phyloP scores from a whole-genome alignment of 2,329 filamentous ascomycete genomes.

The Colletotrichum phormii region DNA sequence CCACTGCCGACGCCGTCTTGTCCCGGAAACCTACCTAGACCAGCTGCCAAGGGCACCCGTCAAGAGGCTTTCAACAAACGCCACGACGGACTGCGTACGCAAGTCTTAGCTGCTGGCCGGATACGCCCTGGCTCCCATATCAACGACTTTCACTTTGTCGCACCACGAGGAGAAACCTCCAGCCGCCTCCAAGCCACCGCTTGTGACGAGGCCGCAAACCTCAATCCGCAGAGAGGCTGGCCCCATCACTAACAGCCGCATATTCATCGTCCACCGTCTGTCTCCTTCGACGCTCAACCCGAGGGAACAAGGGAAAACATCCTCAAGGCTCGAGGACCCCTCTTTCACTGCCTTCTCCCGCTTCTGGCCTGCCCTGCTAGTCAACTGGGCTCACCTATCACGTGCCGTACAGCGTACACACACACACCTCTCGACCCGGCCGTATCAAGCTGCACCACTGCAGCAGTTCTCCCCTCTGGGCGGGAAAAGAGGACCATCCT shows the following conservation, averaged over 20 bases:
- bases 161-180: conserved; percentile 2
- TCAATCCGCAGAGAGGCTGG: conserved; percentile 15
- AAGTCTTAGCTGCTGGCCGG: conserved; percentile 1
- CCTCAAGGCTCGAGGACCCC: background rate
- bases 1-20: conserved; percentile 16
- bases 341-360: conserved; percentile 12
- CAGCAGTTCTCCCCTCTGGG: background rate
- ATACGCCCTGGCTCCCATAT: background rate
- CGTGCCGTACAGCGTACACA: background rate
- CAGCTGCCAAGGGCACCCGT: conserved; percentile 15
- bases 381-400: background rate
- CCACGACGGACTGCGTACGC: conserved; percentile 23
- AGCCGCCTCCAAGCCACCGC: conserved; percentile 27
- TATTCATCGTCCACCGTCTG: background rate
- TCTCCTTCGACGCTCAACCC: background rate
- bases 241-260: background rate
- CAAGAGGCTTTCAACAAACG: conserved; percentile 20
- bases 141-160: background rate
- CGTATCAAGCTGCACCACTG: background rate
- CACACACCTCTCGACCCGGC: background rate
- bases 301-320: conserved; percentile 16
- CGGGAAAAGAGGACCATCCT: conserved; percentile 1
- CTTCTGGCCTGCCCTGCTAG: conserved; percentile 12
- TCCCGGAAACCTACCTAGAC: background rate
- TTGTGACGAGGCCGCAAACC: conserved; percentile 15